These are phyloP conservation scores for Cystobasidium slooffiae DNA, from an alignment of 1,284 basidiomycete genomes.

Conservation along the genomic window DNA sequence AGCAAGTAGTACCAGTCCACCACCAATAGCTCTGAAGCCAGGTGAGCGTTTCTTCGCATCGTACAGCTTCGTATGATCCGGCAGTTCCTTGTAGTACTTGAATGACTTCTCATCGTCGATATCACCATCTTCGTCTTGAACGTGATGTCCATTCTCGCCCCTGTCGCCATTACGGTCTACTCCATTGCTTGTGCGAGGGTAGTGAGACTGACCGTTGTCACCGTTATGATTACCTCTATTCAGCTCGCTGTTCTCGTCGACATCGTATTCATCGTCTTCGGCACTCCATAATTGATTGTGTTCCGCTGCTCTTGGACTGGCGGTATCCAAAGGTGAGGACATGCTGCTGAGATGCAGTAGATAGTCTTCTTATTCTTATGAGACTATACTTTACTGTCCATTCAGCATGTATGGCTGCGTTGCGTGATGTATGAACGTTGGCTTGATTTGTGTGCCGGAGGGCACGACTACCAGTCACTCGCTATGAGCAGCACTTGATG, in stretches of 20 bases:
- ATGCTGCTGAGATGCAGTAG: too few species aligned
- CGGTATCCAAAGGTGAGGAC: background rate
- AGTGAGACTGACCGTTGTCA: too few species aligned
- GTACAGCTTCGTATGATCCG: conserved; percentile 11
- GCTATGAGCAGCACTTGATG: too few species aligned
- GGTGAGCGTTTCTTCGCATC: conserved; percentile 17
- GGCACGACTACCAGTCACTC: too few species aligned
- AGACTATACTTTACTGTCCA: too few species aligned
- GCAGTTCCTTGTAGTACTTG: conserved; percentile 32
- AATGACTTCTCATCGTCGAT: conserved; percentile 29
- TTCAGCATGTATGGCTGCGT: too few species aligned
- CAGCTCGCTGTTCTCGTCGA: conserved; percentile 13
- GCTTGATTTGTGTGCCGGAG: too few species aligned
- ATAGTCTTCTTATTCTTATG: too few species aligned
- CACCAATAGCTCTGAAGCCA: conserved; percentile 16
- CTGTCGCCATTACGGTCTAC: background rate
- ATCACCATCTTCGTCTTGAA: background rate
- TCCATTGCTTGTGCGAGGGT: background rate
- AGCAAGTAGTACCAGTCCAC: conserved; percentile 13
- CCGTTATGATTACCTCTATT: background rate
- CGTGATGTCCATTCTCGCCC: background rate
- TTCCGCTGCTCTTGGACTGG: background rate
- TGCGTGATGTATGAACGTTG: too few species aligned
- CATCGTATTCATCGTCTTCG: background rate
- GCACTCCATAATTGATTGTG: background rate